Evolutionary conservation across 225 moss, liverwort and hornwort genomes (phyloP).

Genomic region (Physcomitrellopsis africana): DNA sequence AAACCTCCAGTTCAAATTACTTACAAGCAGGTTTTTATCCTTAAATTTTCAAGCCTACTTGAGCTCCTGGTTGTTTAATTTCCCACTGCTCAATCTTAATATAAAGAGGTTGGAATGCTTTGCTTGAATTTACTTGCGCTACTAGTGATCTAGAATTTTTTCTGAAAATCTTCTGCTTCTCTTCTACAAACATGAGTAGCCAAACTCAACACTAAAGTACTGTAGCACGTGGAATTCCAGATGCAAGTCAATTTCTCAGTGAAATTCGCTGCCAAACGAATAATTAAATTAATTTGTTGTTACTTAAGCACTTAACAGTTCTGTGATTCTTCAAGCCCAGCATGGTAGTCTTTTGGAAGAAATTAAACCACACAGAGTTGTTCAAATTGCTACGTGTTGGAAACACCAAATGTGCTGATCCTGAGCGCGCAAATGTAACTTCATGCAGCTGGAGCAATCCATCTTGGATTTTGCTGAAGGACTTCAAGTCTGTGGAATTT

Average conservation of each 20-base stretch:
- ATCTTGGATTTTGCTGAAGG: conserved; percentile 86
- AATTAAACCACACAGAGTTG: not conserved
- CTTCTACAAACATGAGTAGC: no score
- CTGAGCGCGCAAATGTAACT: not conserved
- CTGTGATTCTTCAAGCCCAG: not conserved
- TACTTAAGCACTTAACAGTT: not conserved
- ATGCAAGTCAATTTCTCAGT: no score
- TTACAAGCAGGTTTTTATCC: conserved; percentile 54
- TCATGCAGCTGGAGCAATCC: conserved; percentile 50
- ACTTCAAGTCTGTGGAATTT: conserved; percentile 70
- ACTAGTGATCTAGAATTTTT: no score
- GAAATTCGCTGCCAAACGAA: no score
- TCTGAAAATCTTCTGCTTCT: no score
- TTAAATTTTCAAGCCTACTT: not conserved
- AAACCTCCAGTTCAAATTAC: conserved; percentile 70
- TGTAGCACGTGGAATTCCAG: no score
- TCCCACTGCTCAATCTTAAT: no score
- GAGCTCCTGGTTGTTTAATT: not conserved
- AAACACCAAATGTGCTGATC: not conserved
- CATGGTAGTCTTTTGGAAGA: not conserved
- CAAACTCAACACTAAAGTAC: no score
- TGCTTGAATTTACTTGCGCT: no score
- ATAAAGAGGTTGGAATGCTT: no score
- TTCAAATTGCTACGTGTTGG: not conserved
- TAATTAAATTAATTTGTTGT: no score